Base-by-base conservation (phyloP, 2,329 filamentous ascomycete genomes). In the Trichoderma polysporum region DNA sequence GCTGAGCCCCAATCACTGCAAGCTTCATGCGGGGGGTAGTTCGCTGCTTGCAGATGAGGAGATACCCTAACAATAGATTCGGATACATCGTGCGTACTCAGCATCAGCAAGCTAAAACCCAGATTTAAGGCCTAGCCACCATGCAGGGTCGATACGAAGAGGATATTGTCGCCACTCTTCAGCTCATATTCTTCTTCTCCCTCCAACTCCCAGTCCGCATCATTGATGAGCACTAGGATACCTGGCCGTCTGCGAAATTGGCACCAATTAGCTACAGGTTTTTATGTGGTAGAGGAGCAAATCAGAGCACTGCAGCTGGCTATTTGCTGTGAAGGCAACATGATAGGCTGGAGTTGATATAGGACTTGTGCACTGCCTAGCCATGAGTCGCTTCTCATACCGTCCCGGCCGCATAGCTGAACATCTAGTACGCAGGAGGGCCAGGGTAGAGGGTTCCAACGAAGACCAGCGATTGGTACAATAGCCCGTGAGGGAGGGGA, bases 121-220 rank as follows among this genome's bases (percentile, higher is more conserved):
- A 53, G 25, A 17, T 31, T 53, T 13, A 60, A 22, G 50, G 19
- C 41, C 69, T 86, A 98, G 68, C 95, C 95, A 67, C 95, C 95
- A 78, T 99, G 95, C 69, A 99, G 83, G 19, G 95, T 99, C 69
- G 94, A 97, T 69, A 99, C 94, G 80, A 99, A 99, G 71, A 98
- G 84, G 72, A 99, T 91, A 76, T 91, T 94, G 81, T 99, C 95
- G 67, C 89, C 86, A 69, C 83, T 79, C 79, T 94, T 89, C 67
- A 99, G 81, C 79, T 93, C 90, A 76, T 98, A 98, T 71, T 88
- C 86, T 76, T 95, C 93, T 79, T 98, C 94, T 19, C 94, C 95
- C 79, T 98, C 95, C 13, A 99, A 86, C 79, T 98, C 95, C 95
- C 95, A 99, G 78, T 99, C 95, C 29, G 93, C 92, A 73, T 99